Base-by-base conservation (phyloP, 169 alveolate genomes). In the Eimeria zaria region DNA sequence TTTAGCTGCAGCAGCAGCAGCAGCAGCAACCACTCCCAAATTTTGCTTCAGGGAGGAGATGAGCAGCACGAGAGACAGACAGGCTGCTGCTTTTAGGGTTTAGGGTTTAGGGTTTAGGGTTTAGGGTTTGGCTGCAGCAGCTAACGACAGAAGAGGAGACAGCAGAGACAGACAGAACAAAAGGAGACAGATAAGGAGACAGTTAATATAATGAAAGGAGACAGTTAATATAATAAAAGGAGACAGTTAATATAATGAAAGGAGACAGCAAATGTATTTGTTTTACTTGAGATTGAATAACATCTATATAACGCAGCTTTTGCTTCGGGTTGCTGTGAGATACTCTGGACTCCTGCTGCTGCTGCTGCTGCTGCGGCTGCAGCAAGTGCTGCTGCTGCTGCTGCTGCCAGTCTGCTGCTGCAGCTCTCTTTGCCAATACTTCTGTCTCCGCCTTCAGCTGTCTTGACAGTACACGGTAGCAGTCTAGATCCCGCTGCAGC, bases 401-500 rank as follows among this genome's bases (percentile, higher is more conserved):
- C 76, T 53, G 71, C 74, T 83, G 74, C 91, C 76, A 55, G 30
- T 81, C 91, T 39, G 51, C 74, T 27, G 51, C 74, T 51, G 91
- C 91, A 33, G 74, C 91, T 51, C 74, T 51, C 18, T 58, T 55
- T 62, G 74, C 91, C 8, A 83, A 6, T 4, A 46, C 76, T n/a
- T 16, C n/a, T 83, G 91, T 67, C 51, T 83, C 91, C 16, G 91
- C 91, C 36, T 8, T 12, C 55, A 83, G 91, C 91, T 83, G 91
- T 33, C 91, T 9, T 16, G 91, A 83, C 91, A 83, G 91, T 58
- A 22, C 76, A 14, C 91, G 91, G 58, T 83, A 83, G 55, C 91
- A 83, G 14, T 83, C 91, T 27, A 83, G 0, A 22, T 83, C 91
- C 76, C 18, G 41, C 74, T 83, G 91, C 71, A 83, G 91, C 91